Evolutionary conservation across 805 yeast genomes (phyloP).

Genomic region (Isabelozyma gotoi): DNA sequence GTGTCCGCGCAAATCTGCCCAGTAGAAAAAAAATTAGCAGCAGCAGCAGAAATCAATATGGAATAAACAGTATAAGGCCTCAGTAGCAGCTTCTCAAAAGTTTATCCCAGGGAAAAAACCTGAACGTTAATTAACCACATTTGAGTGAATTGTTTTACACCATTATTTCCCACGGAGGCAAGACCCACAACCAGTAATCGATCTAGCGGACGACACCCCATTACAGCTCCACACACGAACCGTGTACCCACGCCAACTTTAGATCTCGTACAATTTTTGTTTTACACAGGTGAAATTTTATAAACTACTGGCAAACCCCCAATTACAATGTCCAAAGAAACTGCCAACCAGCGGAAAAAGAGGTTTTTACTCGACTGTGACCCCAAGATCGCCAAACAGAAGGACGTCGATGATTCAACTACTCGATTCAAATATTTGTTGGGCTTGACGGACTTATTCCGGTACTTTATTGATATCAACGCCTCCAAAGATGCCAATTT

Average conservation of each 20-base stretch:
- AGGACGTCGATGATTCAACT: slow-evolving; percentile 62
- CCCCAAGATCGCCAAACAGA: slow-evolving; percentile 55
- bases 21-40: not conserved
- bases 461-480: slow-evolving; percentile 81
- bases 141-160: not conserved
- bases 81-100: not conserved
- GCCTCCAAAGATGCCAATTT: slow-evolving; percentile 77
- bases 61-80: not conserved
- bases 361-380: slow-evolving; percentile 53
- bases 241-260: too few species aligned
- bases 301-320: not conserved
- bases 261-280: too few species aligned
- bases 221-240: too few species aligned
- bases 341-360: slow-evolving; percentile 36
- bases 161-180: not conserved
- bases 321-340: slow-evolving; percentile 6
- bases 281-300: too few species aligned
- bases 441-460: slow-evolving; percentile 80
- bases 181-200: not conserved
- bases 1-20: not conserved
- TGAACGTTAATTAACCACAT: not conserved
- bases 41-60: not conserved
- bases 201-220: not conserved
- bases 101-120: not conserved
- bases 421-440: slow-evolving; percentile 77